Percentiles rank a stretch among this genome's conserved stretches.
phyloP scores from a whole-genome alignment of 345 rosid genomes.

The Gossypium sturtianum region DNA sequence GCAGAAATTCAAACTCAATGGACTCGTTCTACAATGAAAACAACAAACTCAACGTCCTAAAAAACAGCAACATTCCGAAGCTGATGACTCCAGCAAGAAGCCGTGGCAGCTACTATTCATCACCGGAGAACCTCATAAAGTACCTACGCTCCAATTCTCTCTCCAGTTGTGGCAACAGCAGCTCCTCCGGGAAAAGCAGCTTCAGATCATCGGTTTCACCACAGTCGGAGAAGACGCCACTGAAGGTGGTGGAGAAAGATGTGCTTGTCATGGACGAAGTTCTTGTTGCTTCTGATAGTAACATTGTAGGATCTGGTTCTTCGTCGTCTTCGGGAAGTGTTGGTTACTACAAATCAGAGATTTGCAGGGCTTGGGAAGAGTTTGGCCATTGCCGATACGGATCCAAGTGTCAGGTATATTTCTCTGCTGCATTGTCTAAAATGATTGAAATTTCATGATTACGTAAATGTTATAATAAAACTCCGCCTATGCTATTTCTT shows the following conservation, averaged over 20 bases:
- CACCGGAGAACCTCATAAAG: slow-evolving; percentile 16
- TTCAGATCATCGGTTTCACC: slow-evolving; percentile 13
- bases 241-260: slow-evolving; percentile 30
- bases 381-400: slow-evolving; percentile 28
- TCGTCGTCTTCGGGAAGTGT: background rate
- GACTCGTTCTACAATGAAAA: slow-evolving; percentile 4
- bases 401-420: slow-evolving; percentile 38
- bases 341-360: background rate
- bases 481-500: background rate
- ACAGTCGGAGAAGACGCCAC: slow-evolving; percentile 6
- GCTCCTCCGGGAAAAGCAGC: slow-evolving; percentile 9
- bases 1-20: slow-evolving; percentile 1
- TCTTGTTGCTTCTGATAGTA: slow-evolving; percentile 19
- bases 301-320: slow-evolving; percentile 4
- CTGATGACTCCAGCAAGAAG: background rate
- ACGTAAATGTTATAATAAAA: background rate
- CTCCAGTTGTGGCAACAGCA: background rate
- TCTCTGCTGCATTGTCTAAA: background rate
- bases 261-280: slow-evolving; percentile 67
- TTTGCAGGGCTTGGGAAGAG: slow-evolving; percentile 9
- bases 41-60: slow-evolving; percentile 7
- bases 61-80: slow-evolving; percentile 1
- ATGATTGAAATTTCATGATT: background rate
- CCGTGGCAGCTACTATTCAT: slow-evolving; percentile 12
- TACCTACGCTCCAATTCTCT: slow-evolving; percentile 25